Conservation (phyloP, 306 rosid species). For the Cyclanthera cordifolia region DNA sequence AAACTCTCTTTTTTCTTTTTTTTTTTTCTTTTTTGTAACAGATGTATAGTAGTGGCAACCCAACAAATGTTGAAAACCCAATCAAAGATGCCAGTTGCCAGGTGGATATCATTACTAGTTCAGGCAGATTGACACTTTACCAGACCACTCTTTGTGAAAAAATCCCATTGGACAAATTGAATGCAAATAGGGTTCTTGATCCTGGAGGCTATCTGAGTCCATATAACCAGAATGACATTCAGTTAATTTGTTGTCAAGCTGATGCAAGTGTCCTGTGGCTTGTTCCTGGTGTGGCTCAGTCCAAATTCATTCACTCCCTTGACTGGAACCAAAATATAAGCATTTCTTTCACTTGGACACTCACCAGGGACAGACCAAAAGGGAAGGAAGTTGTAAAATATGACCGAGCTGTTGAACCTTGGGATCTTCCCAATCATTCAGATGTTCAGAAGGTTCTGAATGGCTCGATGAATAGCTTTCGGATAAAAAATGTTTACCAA, state of each 20-base stretch:
- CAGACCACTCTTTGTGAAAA: slow-evolving; percentile 85
- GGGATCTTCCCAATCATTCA: slow-evolving; percentile 51
- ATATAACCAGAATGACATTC: slow-evolving; percentile 74
- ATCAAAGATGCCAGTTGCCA: slow-evolving; percentile 86
- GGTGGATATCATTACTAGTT: slow-evolving; percentile 64
- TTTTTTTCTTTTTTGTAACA: slow-evolving; percentile 12
- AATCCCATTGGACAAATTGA: slow-evolving; percentile 43
- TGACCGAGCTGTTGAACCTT: slow-evolving; percentile 24
- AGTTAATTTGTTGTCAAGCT: slow-evolving; percentile 89
- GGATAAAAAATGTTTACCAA: slow-evolving; percentile 52
- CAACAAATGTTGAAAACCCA: slow-evolving; percentile 92
- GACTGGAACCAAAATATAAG: slow-evolving; percentile 48
- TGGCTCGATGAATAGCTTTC: slow-evolving; percentile 63
- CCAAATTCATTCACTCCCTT: slow-evolving; percentile 59
- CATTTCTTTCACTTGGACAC: slow-evolving; percentile 58
- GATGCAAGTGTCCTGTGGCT: slow-evolving; percentile 92
- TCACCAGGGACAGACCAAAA: slow-evolving; percentile 80
- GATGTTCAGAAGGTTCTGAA: slow-evolving; percentile 77
- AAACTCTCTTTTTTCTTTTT: slow-evolving; percentile 1
- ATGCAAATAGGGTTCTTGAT: slow-evolving; percentile 39
- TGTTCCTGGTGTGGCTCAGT: slow-evolving; percentile 64
- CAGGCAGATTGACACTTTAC: slow-evolving; percentile 81
- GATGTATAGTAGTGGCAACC: slow-evolving; percentile 99
- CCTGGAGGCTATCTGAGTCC: slow-evolving; percentile 49
- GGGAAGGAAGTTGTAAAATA: slow-evolving; percentile 75